Evolutionary conservation across 202 grass and related monocot genomes (phyloP).

Genomic region (Elaeis oleifera): DNA sequence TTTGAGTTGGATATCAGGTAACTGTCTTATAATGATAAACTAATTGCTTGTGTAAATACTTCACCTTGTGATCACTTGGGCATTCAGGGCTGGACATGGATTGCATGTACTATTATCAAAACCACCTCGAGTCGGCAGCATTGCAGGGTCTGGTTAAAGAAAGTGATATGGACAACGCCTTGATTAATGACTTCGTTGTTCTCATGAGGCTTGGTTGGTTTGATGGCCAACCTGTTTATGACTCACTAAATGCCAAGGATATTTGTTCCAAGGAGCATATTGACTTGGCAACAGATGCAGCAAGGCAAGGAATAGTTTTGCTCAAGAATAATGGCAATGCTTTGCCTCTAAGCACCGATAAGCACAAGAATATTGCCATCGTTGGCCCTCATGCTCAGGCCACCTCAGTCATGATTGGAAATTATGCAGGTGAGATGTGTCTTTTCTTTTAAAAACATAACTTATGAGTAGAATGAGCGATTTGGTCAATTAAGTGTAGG

Average conservation of each 20-base stretch:
- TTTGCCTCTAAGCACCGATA: not conserved
- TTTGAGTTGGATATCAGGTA: not conserved
- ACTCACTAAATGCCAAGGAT: not conserved
- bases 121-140: not conserved
- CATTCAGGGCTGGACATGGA: constrained; percentile 2
- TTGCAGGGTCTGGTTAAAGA: not conserved
- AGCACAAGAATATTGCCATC: constrained; percentile 1
- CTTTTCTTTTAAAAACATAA: not conserved
- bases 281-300: not conserved
- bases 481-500: no score
- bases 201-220: constrained; percentile 3
- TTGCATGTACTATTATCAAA: not conserved
- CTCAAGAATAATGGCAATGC: not conserved
- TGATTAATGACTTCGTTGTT: constrained; percentile 1
- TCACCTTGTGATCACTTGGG: no score
- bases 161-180: not conserved
- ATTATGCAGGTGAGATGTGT: not conserved
- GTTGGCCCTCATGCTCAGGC: not conserved
- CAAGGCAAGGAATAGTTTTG: constrained; percentile 1
- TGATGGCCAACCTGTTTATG: not conserved
- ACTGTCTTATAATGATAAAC: no score
- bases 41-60: no score
- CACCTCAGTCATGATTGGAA: not conserved
- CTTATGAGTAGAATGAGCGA: no score
- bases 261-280: not conserved